Conservation (phyloP, 2,329 filamentous ascomycete genomes). For the Remersonia thermophila region DNA sequence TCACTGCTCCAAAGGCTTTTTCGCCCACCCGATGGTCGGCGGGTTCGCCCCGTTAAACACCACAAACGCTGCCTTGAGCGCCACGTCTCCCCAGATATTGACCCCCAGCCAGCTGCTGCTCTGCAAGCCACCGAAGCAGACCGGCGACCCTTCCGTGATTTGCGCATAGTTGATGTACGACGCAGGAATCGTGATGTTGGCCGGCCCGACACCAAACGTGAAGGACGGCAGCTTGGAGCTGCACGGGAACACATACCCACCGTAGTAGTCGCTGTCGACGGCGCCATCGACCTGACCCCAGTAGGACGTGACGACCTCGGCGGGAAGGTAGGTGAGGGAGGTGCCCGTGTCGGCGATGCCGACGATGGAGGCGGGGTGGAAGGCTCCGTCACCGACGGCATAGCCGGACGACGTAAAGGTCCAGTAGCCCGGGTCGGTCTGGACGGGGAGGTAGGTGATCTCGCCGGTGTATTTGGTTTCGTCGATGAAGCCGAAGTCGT, state of each 20-base stretch:
- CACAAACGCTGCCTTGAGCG: constrained; percentile 18
- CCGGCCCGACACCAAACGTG: constrained; percentile 34
- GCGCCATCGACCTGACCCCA: constrained; percentile 36
- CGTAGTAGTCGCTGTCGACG: constrained; percentile 22
- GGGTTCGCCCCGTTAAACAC: constrained; percentile 15
- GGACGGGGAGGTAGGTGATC: constrained; percentile 45
- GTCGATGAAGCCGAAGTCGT: constrained; percentile 40
- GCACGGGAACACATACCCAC: constrained; percentile 44
- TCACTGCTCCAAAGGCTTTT: constrained; percentile 11
- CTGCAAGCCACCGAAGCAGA: constrained; percentile 57
- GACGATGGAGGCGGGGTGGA: constrained; percentile 22
- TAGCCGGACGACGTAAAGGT: constrained; percentile 34
- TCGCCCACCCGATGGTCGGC: constrained; percentile 16
- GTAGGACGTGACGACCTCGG: constrained; percentile 36
- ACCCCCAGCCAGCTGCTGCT: constrained; percentile 14
- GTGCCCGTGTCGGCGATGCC: constrained; percentile 49
- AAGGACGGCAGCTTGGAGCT: constrained; percentile 34
- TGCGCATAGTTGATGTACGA: constrained; percentile 26
- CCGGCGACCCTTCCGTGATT: constrained; percentile 16
- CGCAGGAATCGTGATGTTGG: constrained; percentile 36
- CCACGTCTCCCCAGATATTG: constrained; percentile 19
- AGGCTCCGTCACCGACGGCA: constrained; percentile 24
- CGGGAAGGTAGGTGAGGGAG: constrained; percentile 39
- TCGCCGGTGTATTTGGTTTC: constrained; percentile 41
- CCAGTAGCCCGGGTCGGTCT: constrained; percentile 51